Base-by-base conservation (phyloP, 306 rosid genomes). In the Oxytropis ochrocephala region DNA sequence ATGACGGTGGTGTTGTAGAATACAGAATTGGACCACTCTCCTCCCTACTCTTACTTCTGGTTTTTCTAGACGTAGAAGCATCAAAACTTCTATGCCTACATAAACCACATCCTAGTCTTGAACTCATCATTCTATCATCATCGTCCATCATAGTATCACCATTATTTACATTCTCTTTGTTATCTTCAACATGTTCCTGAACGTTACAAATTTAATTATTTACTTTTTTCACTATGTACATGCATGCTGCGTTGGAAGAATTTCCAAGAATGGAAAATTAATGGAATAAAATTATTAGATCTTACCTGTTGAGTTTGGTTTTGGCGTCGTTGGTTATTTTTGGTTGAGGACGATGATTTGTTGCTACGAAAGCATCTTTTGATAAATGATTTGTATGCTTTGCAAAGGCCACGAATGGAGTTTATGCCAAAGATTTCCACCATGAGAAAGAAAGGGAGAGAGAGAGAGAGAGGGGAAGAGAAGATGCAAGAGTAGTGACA, bases 371-470 rank as follows among this genome's bases (percentile, higher is more conserved):
- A 67, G 86, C 88, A 79, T 79, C 52, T 85, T 24, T 27, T 79
- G 79, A 85, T 3, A 11, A 88, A 21, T 19, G 85, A 67, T 86
- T 76, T 85, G 83, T 49, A 79, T 17, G 77, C 16, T 74, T 68
- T 83, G 61, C 55, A 54, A 54, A 83, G 70, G 43, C 44, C 55
- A 35, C 66, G 69, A 43, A 80, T 16, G 79, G 84, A 72, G 79
- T 72, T 47, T 41, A 29, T 53, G 77, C 69, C 50, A 36, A 50
- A 33, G 43, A 68, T 43, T 36, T 32, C 70, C 81, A 86, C 88
- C 93, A 80, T 83, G 81, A 74, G 78, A 54, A 62, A 57, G 69
- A 48, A 12, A 51, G 14, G 14, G 41, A 0, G 27, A 9, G 43
- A 8, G 11, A 5, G 38, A 5, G 38, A 5, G 7, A 12, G 11